phyloP scores from a whole-genome alignment of 2,329 filamentous ascomycete species.

The Scedosporium dehoogii region DNA sequence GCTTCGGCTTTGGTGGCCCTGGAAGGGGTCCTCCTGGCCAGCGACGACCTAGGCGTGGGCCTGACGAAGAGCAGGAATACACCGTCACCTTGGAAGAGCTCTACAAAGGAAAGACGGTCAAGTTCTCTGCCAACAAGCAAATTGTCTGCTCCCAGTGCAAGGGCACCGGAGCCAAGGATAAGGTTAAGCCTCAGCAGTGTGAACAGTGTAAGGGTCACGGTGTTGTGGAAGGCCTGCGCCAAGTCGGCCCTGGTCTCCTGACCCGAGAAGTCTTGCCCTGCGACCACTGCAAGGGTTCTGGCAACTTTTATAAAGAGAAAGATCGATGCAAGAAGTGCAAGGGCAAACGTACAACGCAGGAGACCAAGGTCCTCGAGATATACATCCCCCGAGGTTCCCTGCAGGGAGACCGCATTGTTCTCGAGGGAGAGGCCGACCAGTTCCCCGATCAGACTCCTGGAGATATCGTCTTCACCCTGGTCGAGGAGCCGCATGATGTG shows the following conservation, averaged over 20 bases:
- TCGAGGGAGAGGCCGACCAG: slow-evolving; percentile 93
- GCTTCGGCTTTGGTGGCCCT: slow-evolving; percentile 56
- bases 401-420: slow-evolving; percentile 80
- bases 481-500: slow-evolving; percentile 68
- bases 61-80: slow-evolving; percentile 83
- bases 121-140: slow-evolving; percentile 90
- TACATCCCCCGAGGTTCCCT: slow-evolving; percentile 84
- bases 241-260: slow-evolving; percentile 78
- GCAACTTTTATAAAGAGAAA: slow-evolving; percentile 85
- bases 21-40: slow-evolving; percentile 40
- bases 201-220: slow-evolving; percentile 77
- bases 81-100: slow-evolving; percentile 86
- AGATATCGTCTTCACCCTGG: slow-evolving; percentile 83
- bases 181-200: slow-evolving; percentile 75
- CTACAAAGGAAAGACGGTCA: slow-evolving; percentile 97
- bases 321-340: slow-evolving; percentile 99
- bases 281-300: slow-evolving; percentile 74
- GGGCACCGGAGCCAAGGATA: slow-evolving; percentile 83
- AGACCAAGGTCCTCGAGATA: slow-evolving; percentile 90
- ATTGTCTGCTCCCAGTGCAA: slow-evolving; percentile 81
- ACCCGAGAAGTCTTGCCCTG: slow-evolving; percentile 73
- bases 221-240: slow-evolving; percentile 64
- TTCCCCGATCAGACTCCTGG: slow-evolving; percentile 80
- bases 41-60: slow-evolving; percentile 58
- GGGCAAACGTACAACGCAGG: slow-evolving; percentile 73